A percentile compares a stretch with the other conserved stretches of the same genome.
phyloP scores from a whole-genome alignment of 148 eudicot species.

The Cornus florida region DNA sequence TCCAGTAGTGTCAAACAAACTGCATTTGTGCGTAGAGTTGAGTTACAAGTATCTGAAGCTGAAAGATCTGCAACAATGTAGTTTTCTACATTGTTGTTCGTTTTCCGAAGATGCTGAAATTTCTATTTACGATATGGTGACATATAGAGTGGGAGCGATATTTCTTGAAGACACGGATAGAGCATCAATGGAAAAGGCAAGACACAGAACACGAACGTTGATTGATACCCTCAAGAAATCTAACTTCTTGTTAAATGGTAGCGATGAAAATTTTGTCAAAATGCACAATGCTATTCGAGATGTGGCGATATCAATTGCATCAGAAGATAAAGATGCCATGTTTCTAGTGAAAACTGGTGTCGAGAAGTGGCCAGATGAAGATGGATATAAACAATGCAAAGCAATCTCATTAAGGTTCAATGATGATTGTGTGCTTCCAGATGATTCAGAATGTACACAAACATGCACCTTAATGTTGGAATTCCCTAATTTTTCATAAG shows the following conservation, averaged over 20 bases:
- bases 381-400: neutral
- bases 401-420: constrained; percentile 2
- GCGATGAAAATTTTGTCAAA: neutral
- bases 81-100: constrained; percentile 15
- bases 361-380: neutral
- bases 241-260: constrained; percentile 5
- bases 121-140: neutral
- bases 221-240: neutral
- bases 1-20: neutral
- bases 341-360: neutral
- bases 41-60: neutral
- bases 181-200: neutral
- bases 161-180: neutral
- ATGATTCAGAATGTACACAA: neutral
- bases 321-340: neutral
- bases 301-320: constrained; percentile 9
- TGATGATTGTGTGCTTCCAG: neutral
- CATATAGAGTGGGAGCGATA: neutral
- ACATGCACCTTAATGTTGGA: constrained; percentile 6
- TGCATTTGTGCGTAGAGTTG: neutral
- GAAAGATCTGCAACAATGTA: too few species aligned
- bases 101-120: constrained; percentile 13
- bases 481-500: neutral
- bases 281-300: constrained; percentile 27
- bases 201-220: neutral